These are phyloP conservation scores for Cladobotryum protrusum DNA, from an alignment of 2,329 filamentous ascomycete species.

Conservation along the genomic window DNA sequence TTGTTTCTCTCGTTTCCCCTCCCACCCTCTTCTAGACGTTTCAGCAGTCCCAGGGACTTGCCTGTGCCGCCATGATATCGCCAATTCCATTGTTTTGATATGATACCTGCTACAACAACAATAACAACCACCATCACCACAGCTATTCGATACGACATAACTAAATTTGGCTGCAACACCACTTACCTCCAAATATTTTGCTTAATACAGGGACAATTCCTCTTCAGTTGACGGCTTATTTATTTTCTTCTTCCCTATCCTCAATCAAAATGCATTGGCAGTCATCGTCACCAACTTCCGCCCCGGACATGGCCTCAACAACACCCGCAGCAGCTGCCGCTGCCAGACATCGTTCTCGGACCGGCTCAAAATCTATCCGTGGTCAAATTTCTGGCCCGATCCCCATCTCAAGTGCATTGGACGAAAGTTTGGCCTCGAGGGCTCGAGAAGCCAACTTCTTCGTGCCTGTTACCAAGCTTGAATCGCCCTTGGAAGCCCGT, in stretches of 20 bases:
- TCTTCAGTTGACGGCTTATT: background rate
- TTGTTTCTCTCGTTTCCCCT: too few species aligned
- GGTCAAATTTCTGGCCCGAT: slow-evolving; percentile 58
- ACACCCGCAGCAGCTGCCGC: slow-evolving; percentile 3
- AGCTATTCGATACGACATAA: too few species aligned
- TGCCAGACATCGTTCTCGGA: slow-evolving; percentile 4
- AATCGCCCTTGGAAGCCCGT: background rate
- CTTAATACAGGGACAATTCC: too few species aligned
- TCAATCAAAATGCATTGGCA: background rate
- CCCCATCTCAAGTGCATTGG: slow-evolving; percentile 41
- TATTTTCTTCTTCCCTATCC: background rate
- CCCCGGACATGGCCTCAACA: slow-evolving; percentile 5
- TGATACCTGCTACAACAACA: too few species aligned
- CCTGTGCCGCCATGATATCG: too few species aligned
- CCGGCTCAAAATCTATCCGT: slow-evolving; percentile 40
- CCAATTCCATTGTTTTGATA: too few species aligned
- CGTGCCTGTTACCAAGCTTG: background rate
- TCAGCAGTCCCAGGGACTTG: too few species aligned
- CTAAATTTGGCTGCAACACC: too few species aligned
- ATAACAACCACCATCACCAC: too few species aligned
- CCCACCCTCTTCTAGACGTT: too few species aligned
- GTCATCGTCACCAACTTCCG: slow-evolving; percentile 2
- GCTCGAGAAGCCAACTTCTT: background rate
- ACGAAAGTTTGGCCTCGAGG: slow-evolving; percentile 49
- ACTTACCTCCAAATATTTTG: too few species aligned